These are phyloP conservation scores for Beta lomatogona DNA, from an alignment of 179 eudicot genomes.

Conservation along the genomic window DNA sequence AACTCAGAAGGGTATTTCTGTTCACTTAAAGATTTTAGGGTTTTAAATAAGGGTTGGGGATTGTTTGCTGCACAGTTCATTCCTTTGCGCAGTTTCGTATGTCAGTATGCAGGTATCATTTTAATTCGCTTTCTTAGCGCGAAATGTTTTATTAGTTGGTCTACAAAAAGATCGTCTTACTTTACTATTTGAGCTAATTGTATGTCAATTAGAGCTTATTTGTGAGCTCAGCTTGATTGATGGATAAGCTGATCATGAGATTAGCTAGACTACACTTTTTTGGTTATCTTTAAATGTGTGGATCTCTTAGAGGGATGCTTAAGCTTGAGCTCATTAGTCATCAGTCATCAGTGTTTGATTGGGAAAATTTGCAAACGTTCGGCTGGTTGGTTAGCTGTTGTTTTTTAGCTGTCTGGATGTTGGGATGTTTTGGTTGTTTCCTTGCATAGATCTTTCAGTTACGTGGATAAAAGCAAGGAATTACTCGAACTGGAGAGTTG, in stretches of 20 bases:
- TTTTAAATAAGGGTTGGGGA: constrained; percentile 73
- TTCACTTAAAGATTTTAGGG: constrained; percentile 51
- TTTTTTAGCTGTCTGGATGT: neutral
- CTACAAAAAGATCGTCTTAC: too few relatives aligned
- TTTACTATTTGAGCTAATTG: too few relatives aligned
- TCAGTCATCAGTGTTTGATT: neutral
- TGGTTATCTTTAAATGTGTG: neutral
- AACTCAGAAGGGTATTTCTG: constrained; percentile 58
- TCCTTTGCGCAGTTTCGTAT: constrained; percentile 51
- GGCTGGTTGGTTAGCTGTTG: neutral
- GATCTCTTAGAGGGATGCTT: neutral
- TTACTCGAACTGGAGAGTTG: too few relatives aligned
- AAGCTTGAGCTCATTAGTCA: neutral
- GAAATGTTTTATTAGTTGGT: too few relatives aligned
- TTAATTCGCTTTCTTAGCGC: too few relatives aligned
- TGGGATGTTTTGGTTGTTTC: neutral
- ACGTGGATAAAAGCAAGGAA: too few relatives aligned
- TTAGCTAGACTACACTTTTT: neutral
- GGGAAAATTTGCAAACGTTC: neutral
- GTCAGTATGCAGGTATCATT: constrained; percentile 79
- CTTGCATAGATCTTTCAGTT: too few relatives aligned
- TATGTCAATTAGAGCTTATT: neutral
- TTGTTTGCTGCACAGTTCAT: constrained; percentile 59
- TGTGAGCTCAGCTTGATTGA: neutral
- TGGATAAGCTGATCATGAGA: neutral